A percentile compares a stretch with the other conserved stretches of the same genome.
These are phyloP conservation scores for Fragilaria crotonensis DNA, from an alignment of 108 stramenopile genomes.

Conservation along the genomic window DNA sequence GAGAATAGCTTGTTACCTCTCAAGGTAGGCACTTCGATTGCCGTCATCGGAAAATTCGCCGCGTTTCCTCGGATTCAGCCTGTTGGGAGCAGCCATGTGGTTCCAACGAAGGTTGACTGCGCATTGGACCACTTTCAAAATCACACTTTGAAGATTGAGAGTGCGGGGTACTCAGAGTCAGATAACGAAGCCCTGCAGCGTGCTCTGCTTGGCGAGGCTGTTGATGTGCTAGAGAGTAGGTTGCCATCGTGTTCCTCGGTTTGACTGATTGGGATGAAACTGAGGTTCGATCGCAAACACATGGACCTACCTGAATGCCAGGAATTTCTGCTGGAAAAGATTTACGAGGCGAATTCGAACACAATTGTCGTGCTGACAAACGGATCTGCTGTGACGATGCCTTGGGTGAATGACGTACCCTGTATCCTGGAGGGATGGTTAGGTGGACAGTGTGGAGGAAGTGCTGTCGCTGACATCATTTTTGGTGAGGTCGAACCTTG, in stretches of 20 bases:
- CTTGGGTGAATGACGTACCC: slow-evolving; percentile 23
- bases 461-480: slow-evolving; percentile 51
- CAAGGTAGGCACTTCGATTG: slow-evolving; percentile 6
- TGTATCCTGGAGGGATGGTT: slow-evolving; percentile 48
- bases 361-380: slow-evolving; percentile 45
- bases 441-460: slow-evolving; percentile 54
- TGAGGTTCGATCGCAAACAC: slow-evolving; percentile 54
- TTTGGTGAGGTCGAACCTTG: slow-evolving; percentile 50
- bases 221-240: slow-evolving; percentile 14
- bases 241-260: slow-evolving; percentile 41
- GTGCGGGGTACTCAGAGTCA: neutral
- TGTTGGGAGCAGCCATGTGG: slow-evolving; percentile 41
- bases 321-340: slow-evolving; percentile 26
- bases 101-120: slow-evolving; percentile 15
- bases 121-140: slow-evolving; percentile 20
- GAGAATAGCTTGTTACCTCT: slow-evolving; percentile 35
- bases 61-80: slow-evolving; percentile 41
- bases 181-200: neutral
- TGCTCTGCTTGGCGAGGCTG: slow-evolving; percentile 24
- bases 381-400: slow-evolving; percentile 44
- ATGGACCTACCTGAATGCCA: slow-evolving; percentile 32
- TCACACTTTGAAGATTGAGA: slow-evolving; percentile 3
- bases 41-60: slow-evolving; percentile 46
- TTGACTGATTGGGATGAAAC: slow-evolving; percentile 46
- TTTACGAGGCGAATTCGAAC: slow-evolving; percentile 23